phyloP scores from a whole-genome alignment of 2,329 filamentous ascomycete species.

The Cercospora citrullina region DNA sequence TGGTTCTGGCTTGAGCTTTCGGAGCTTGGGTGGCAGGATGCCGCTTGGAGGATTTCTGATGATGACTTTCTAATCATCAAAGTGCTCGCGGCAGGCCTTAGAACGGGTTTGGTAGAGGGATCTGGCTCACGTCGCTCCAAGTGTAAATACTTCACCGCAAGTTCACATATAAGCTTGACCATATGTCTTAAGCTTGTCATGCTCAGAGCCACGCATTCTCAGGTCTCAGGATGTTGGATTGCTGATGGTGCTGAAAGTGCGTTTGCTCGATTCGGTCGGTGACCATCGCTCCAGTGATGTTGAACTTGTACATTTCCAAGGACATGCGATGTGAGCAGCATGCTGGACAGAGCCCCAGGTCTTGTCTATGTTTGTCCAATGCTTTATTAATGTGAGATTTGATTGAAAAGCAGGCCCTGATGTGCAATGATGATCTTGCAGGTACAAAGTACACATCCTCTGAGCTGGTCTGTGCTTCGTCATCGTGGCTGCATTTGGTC shows the following conservation, averaged over 20 bases:
- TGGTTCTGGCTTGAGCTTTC: background rate
- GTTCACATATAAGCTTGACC: background rate
- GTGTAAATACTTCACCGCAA: background rate
- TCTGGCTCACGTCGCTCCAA: background rate
- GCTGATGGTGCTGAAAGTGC: background rate
- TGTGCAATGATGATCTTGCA: background rate
- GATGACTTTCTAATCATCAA: background rate
- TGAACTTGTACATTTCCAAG: background rate
- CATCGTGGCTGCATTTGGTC: background rate
- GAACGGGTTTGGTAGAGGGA: background rate
- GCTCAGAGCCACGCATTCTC: background rate
- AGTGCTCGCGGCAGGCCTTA: background rate
- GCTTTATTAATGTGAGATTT: background rate
- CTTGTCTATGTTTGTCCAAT: background rate
- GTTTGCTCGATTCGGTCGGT: background rate
- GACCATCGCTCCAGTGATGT: background rate
- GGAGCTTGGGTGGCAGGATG: background rate
- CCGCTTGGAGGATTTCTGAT: background rate
- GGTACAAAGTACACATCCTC: background rate
- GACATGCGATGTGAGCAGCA: background rate
- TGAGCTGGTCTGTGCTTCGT: background rate
- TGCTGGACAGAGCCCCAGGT: background rate
- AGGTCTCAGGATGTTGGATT: background rate
- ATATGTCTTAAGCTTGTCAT: background rate
- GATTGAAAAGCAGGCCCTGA: background rate